Evolutionary conservation across 805 yeast species (phyloP).

Genomic region (Scheffersomyces spartinae): DNA sequence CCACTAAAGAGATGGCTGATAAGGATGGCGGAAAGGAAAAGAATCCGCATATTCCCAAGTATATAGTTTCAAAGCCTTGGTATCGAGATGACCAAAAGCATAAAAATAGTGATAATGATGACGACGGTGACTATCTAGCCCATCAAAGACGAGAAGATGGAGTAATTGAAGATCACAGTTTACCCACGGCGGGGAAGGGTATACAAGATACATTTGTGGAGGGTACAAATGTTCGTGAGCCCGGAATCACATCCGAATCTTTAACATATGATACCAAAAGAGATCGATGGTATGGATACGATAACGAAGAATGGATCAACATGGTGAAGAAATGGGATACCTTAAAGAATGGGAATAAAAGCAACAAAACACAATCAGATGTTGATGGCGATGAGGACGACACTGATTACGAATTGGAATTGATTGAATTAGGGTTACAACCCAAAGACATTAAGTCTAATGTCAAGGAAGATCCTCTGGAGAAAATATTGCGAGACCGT

Average conservation of each 20-base stretch:
- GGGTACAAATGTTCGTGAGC: too few relatives aligned
- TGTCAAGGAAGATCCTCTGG: conserved; percentile 20
- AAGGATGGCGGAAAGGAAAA: conserved; percentile 5
- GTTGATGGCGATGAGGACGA: conserved; percentile 12
- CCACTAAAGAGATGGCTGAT: background rate
- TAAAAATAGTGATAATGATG: conserved; percentile 1
- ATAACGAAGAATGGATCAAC: conserved; percentile 47
- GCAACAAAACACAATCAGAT: conserved; percentile 1
- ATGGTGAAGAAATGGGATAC: conserved; percentile 36
- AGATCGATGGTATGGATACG: conserved; percentile 78
- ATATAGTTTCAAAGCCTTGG: conserved; percentile 29
- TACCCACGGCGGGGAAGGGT: conserved; percentile 22
- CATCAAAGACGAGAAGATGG: conserved; percentile 19
- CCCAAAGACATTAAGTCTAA: conserved; percentile 13
- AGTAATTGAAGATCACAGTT: conserved; percentile 19
- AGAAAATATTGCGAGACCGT: conserved; percentile 46
- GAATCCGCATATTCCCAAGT: conserved; percentile 28
- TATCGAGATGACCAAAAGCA: conserved; percentile 12
- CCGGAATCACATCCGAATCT: too few relatives aligned
- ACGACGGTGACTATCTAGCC: conserved; percentile 12
- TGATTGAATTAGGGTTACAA: conserved; percentile 22
- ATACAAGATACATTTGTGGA: conserved; percentile 18
- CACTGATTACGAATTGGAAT: conserved; percentile 29
- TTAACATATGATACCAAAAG: conserved; percentile 69
- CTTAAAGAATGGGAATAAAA: conserved; percentile 11